Base-by-base conservation (phyloP, 345 rosid genomes). In the Acer saccharum region DNA sequence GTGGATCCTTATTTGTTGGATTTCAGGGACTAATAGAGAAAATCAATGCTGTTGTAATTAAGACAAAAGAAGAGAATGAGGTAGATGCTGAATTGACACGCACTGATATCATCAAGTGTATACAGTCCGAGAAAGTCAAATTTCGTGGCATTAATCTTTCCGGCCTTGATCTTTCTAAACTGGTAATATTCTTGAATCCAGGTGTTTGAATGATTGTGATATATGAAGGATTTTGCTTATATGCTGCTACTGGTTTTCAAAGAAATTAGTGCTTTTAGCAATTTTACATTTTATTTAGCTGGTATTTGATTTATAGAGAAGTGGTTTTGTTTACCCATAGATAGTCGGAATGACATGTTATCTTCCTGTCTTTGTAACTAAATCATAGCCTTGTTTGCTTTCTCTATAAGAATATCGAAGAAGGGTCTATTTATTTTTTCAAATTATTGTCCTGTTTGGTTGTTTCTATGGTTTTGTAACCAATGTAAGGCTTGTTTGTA, bases 141-240 rank as follows among this genome's bases (percentile, higher is more conserved):
- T 90, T 95, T 81, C 91, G 97, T 65, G 98, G 98, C 44, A 79
- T 95, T 82, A 92, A 91, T 86, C 93, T 95, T 80, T 87, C 96
- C 78, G 97, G 97, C 63, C 83, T 95, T 72, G 96, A 95, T 86
- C 97, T 95, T 68, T 95, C 99, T 64, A 93, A 95, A 81, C 86
- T 95, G 96, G 99, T 92, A 92, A 74, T 80, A 71, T 65, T 83
- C 75, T 71, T 77, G 44, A 70, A 20, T 57, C 65, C 70, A 39
- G 41, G 55, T 55, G 29, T 81, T 79, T 50, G 65, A 71, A 78
- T 25, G 64, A 73, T 46, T 44, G 60, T 68, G 4, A n/a, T 6
- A n/a, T 32, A 58, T n/a, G 21, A 32, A 66, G 65, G 60, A 65
- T 69, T 10, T 69, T 21, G 48, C 41, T 66, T 64, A 32, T 71